phyloP scores from a whole-genome alignment of 257 asterid genomes.

The Capsicum chinense region DNA sequence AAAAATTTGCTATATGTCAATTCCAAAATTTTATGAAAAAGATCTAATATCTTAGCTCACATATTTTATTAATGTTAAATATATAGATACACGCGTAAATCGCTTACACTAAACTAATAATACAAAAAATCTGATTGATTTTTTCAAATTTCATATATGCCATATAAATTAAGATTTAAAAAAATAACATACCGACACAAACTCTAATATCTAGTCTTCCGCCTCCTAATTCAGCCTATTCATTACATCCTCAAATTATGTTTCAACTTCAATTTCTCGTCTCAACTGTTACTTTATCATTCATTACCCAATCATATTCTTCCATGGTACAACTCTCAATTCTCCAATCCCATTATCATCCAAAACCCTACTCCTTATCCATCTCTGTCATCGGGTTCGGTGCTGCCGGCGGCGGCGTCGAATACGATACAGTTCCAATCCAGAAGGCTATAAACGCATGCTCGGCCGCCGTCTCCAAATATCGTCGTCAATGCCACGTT shows the following conservation, averaged over 20 bases:
- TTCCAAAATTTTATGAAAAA: no score
- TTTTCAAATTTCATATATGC: no score
- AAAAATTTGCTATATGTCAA: no score
- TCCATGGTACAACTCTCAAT: constrained; percentile 59
- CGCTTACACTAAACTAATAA: no score
- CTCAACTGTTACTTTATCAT: constrained; percentile 29
- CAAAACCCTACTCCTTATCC: constrained; percentile 40
- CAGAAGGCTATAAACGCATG: constrained; percentile 80
- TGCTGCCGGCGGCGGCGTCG: constrained; percentile 67
- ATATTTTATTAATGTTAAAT: no score
- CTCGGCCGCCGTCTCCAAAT: constrained; percentile 40
- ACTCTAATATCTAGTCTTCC: background rate
- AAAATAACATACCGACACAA: no score
- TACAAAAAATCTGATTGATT: no score
- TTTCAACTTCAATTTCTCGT: constrained; percentile 36
- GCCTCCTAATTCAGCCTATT: background rate
- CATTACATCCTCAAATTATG: background rate
- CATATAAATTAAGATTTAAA: no score
- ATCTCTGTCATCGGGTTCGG: constrained; percentile 71
- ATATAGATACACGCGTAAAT: no score
- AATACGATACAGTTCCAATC: constrained; percentile 75
- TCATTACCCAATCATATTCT: constrained; percentile 46
- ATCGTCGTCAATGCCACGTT: constrained; percentile 60
- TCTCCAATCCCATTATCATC: constrained; percentile 38
- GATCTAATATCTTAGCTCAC: no score